Evolutionary conservation across 2,329 filamentous ascomycete species (phyloP), one percentile per base, ranked within the genome.

Genomic region (Alternaria ethzedia): DNA sequence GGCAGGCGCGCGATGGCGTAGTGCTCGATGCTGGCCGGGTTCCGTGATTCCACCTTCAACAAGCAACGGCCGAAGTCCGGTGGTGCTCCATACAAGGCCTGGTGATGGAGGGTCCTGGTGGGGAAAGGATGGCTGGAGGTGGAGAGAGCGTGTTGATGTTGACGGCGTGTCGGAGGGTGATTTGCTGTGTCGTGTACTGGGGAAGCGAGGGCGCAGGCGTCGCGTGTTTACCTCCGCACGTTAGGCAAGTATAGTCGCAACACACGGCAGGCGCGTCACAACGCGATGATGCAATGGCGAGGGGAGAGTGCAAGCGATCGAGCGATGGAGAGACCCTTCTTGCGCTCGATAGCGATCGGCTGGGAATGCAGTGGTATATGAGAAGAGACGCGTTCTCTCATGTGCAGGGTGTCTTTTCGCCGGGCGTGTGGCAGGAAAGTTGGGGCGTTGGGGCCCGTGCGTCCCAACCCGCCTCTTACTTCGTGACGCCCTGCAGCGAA

Each of bases 61-160:
- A 74, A 75, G 70, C 77, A 70, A 73, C 67, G 65, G 69, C 65
- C 64, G 66, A 58, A 36, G 66, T 69, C 56, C 59, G 63, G 55
- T 44, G 60, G 64, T 64, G 59, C 74, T 78, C 77, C 77, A 79
- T 79, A 68, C 77, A 79, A 74, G 74, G 75, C 70, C 71, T 70
- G 66, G 49, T 49, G 67, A 60, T 59, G 61, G 20, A 61, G 62
- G 46, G 57, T 57, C 60, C 41, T 54, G 52, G 61, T 58, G 58
- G 60, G 56, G 63, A 57, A 59, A 61, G 54, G 64, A 60, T 57
- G 67, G 60, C 61, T 51, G 57, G 57, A 51, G 57, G 64, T 64
- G 66, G 66, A 57, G 64, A 57, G 58, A 32, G 61, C 25, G 65
- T 36, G 47, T 63, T 61, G 64, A 60, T 63, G 63, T 62, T 61